These are phyloP conservation scores for Alternaria triticimaculans DNA, from an alignment of 2,329 filamentous ascomycete genomes.

Conservation along the genomic window DNA sequence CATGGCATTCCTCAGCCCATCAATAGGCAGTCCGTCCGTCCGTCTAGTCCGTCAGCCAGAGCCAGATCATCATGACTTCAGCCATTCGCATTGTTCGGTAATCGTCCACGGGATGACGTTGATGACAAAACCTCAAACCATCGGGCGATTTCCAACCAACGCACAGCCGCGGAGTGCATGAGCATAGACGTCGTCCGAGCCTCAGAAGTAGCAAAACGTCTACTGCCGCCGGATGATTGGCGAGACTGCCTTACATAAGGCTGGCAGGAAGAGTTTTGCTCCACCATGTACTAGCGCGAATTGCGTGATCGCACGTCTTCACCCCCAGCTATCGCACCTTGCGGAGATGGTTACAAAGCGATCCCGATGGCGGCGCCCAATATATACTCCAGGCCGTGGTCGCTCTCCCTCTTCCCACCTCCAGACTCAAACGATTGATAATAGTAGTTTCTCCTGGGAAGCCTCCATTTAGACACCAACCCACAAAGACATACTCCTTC, in stretches of 20 bases:
- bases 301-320: slow-evolving; percentile 46
- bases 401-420: slow-evolving; percentile 21
- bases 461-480: slow-evolving; percentile 16
- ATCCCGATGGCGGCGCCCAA: slow-evolving; percentile 35
- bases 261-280: slow-evolving; percentile 29
- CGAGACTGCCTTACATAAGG: slow-evolving; percentile 26
- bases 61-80: slow-evolving; percentile 9
- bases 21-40: background rate
- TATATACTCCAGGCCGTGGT: slow-evolving; percentile 35
- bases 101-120: slow-evolving; percentile 13
- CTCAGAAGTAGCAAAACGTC: slow-evolving; percentile 5
- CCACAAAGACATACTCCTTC: slow-evolving; percentile 13
- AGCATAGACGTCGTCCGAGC: slow-evolving; percentile 16
- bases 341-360: slow-evolving; percentile 41
- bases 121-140: slow-evolving; percentile 24
- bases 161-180: slow-evolving; percentile 15
- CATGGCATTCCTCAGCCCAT: background rate
- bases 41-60: background rate
- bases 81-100: slow-evolving; percentile 4
- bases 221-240: slow-evolving; percentile 29
- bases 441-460: slow-evolving; percentile 29
- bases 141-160: slow-evolving; percentile 20
- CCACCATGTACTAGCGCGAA: slow-evolving; percentile 35
- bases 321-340: slow-evolving; percentile 34
- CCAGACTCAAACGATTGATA: slow-evolving; percentile 29